These are phyloP conservation scores for Bolboschoenoplectus hybrid DNA, from an alignment of 202 grass and related monocot genomes.

Conservation along the genomic window DNA sequence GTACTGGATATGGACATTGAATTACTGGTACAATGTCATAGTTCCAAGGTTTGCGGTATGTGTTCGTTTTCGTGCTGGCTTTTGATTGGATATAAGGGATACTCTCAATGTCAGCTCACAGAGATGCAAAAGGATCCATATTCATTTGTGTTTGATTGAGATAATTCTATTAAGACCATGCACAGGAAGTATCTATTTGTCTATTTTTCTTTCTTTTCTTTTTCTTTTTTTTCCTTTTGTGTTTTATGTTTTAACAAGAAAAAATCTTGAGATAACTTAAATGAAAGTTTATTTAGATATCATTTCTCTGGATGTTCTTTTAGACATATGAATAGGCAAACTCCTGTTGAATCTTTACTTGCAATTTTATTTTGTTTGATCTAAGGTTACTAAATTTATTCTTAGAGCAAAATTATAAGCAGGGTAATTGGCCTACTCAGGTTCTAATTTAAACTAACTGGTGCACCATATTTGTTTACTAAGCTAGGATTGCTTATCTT, in stretches of 20 bases:
- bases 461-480: not conserved
- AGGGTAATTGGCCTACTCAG: not conserved
- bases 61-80: not conserved
- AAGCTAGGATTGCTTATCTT: not conserved
- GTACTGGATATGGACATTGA: not conserved
- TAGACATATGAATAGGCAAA: not conserved
- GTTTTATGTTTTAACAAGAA: not conserved
- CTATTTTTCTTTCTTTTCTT: not conserved
- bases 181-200: not conserved
- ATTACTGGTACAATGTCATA: not conserved
- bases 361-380: no score
- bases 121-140: not conserved
- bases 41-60: not conserved
- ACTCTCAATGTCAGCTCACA: not conserved
- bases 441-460: not conserved
- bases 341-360: not conserved
- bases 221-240: not conserved
- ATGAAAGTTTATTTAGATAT: constrained; percentile 2
- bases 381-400: not conserved
- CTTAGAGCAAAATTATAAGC: not conserved
- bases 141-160: not conserved
- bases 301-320: not conserved
- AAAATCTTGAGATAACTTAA: not conserved
- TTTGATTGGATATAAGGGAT: not conserved
- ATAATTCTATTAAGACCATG: not conserved